Conservation (phyloP, 257 asterid genomes). For the Solanum bulbocastanum region DNA sequence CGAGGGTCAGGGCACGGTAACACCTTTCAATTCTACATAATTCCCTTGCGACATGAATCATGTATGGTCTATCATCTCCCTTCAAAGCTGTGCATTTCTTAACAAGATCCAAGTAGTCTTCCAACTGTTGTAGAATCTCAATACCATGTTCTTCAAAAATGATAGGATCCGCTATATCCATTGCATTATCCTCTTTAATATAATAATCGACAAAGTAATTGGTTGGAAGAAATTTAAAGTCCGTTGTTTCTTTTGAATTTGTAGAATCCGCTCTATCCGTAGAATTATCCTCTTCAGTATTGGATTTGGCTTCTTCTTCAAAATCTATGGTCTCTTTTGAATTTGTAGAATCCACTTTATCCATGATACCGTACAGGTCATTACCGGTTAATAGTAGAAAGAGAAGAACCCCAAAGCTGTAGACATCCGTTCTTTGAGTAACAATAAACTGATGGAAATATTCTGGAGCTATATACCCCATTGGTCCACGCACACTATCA, state of each 20-base stretch:
- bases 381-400: neutral
- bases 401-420: neutral
- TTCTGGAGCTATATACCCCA: neutral
- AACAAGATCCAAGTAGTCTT: too few species aligned
- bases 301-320: too few species aligned
- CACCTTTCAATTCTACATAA: neutral
- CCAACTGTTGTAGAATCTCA: neutral
- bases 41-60: neutral
- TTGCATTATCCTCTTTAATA: neutral
- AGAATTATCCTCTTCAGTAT: too few species aligned
- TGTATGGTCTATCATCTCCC: neutral
- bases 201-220: too few species aligned
- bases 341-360: too few species aligned
- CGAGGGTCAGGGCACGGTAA: neutral
- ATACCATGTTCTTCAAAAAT: neutral
- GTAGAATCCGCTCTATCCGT: neutral
- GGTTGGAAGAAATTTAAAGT: too few species aligned
- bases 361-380: too few species aligned
- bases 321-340: too few species aligned
- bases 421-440: neutral
- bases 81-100: neutral
- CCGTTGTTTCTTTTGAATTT: too few species aligned
- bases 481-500: neutral
- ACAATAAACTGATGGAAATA: fast-evolving
- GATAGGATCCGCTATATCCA: neutral